Evolutionary conservation across 345 rosid genomes (phyloP).

Genomic region (Luvunga scandens): DNA sequence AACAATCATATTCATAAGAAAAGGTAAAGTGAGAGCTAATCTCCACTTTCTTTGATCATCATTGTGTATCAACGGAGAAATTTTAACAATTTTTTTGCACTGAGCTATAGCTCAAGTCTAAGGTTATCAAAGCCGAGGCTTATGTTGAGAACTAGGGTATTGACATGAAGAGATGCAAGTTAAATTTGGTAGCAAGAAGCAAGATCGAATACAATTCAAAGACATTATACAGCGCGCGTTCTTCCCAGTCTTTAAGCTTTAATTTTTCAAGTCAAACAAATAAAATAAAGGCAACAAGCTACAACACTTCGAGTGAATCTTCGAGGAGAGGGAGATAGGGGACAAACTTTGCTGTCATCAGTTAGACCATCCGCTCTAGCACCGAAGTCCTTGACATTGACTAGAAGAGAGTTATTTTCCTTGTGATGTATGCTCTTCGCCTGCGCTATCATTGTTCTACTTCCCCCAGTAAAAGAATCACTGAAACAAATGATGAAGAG

Average conservation of each 20-base stretch:
- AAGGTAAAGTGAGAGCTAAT: background rate
- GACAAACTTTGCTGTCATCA: constrained; percentile 27
- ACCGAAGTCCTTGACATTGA: constrained; percentile 26
- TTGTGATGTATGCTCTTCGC: background rate
- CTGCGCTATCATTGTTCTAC: background rate
- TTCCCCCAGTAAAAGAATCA: constrained; percentile 3
- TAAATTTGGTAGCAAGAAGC: background rate
- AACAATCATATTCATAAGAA: background rate
- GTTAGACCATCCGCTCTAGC: constrained; percentile 34
- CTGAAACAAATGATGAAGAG: constrained; percentile 12
- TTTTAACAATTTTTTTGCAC: background rate
- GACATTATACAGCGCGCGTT: background rate
- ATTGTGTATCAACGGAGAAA: background rate
- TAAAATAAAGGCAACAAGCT: background rate
- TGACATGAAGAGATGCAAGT: background rate
- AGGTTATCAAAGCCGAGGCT: background rate
- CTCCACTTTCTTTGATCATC: background rate
- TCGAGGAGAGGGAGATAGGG: background rate
- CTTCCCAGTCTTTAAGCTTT: background rate
- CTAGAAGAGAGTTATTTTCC: constrained; percentile 13
- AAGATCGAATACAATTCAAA: background rate
- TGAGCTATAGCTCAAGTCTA: background rate
- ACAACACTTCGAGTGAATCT: background rate
- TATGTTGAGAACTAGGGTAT: background rate
- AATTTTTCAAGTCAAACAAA: background rate